Conservation (phyloP, 2,329 filamentous ascomycete genomes). For the Dactylonectria macrodidyma region DNA sequence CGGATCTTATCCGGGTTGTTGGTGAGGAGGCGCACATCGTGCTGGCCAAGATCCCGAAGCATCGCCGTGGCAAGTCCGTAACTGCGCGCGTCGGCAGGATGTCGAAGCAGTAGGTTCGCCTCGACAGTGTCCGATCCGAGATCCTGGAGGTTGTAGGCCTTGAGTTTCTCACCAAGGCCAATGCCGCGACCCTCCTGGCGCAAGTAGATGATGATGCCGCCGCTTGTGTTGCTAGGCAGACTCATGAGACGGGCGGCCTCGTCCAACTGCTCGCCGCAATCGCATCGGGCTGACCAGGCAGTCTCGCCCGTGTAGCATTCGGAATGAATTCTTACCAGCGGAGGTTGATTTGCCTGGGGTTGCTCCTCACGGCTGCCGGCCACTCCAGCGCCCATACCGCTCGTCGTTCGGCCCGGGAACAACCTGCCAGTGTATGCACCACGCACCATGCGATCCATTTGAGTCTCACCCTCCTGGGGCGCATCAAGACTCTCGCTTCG, state of each 20-base stretch:
- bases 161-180: constrained; percentile 93
- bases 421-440: constrained; percentile 93
- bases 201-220: constrained; percentile 95
- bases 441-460: constrained; percentile 92
- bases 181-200: constrained; percentile 97
- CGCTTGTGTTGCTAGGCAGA: constrained; percentile 72
- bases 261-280: constrained; percentile 97
- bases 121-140: constrained; percentile 98
- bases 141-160: constrained; percentile 98
- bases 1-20: constrained; percentile 98
- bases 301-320: constrained; percentile 99
- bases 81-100: constrained; percentile 94
- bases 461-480: constrained; percentile 81
- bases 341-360: constrained; percentile 52
- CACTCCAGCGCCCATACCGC: constrained; percentile 68
- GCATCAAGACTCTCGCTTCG: constrained; percentile 81
- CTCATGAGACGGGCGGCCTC: constrained; percentile 96
- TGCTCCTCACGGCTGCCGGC: constrained; percentile 39
- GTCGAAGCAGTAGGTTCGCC: constrained; percentile 90
- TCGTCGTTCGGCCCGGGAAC: constrained; percentile 86
- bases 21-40: constrained; percentile 86
- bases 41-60: constrained; percentile 86
- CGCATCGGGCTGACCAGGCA: constrained; percentile 96
- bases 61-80: constrained; percentile 98
- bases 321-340: constrained; percentile 94